Evolutionary conservation across 257 asterid genomes (phyloP), one percentile per base, ranked within the genome.

Genomic region (Solanum paucissectum): DNA sequence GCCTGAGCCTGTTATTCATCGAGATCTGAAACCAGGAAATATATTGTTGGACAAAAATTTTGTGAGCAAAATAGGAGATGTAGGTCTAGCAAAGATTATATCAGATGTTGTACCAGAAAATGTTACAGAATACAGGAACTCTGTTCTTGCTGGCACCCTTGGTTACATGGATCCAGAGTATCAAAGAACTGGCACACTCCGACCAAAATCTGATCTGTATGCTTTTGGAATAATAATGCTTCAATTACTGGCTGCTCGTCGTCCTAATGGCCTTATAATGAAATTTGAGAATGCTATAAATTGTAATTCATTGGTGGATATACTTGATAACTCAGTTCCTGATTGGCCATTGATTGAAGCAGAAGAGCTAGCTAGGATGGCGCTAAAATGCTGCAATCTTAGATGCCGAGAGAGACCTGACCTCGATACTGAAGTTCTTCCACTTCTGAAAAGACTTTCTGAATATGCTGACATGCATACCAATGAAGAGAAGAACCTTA

Each of bases 381-480:
- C 96, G 3, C 88, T 95, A 62, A 89, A 89, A 86, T 96, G 99
- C 94, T 94, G 97, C 86, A 87, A 86, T 14, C 93, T 96, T 46
- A 92, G 96, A 89, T 96, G 99, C 86, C 89, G 99, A 93, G 99
- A 95, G 71, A 92, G 99, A 52, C 99, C 99, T 3, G 98, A 96
- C 87, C 99, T 96, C 86, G 98, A 89, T 27, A 88, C 92, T 12
- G 99, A 94, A 90, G 98, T 94, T 46, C 87, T 96, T 90, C 98
- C 99, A 0, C 83, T 92, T 79, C 66, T 96, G 90, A 93, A 91
- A 89, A 90, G 90, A 87, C 96, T 96, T 82, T 91, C 94, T 84
- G 94, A 90, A 52, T 93, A 93, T 90, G 96, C 98, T 36, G 95
- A 92, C 82, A 89, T 90, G 3, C 83, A 87, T 73, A 69, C 66